phyloP scores from a whole-genome alignment of 805 yeast genomes.

The Metschnikowia santaceciliae region DNA sequence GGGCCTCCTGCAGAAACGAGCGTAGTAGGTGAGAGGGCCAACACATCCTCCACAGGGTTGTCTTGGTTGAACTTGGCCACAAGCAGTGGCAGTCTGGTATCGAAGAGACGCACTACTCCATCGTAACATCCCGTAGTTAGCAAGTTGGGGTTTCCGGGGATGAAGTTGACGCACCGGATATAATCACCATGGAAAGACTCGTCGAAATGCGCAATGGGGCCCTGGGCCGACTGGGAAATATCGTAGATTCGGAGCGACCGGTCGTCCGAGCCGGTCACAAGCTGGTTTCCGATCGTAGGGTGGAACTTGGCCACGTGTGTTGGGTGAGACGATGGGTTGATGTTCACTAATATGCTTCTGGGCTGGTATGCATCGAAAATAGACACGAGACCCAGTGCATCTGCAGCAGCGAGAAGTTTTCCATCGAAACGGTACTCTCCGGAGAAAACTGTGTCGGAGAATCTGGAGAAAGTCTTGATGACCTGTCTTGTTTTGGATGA shows the following conservation, averaged over 20 bases:
- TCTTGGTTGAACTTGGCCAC: slow-evolving; percentile 63
- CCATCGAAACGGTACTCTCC: slow-evolving; percentile 94
- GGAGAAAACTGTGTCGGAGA: slow-evolving; percentile 86
- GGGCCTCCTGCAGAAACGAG: slow-evolving; percentile 80
- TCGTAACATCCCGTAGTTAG: slow-evolving; percentile 95
- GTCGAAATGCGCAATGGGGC: slow-evolving; percentile 64
- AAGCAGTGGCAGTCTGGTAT: slow-evolving; percentile 61
- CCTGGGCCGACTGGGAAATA: slow-evolving; percentile 62
- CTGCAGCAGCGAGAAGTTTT: slow-evolving; percentile 87
- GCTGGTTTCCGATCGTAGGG: slow-evolving; percentile 65
- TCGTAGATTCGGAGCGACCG: slow-evolving; percentile 84
- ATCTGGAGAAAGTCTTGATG: slow-evolving; percentile 75
- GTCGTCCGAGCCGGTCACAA: slow-evolving; percentile 90
- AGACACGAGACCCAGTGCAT: slow-evolving; percentile 90
- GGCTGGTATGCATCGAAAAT: slow-evolving; percentile 82
- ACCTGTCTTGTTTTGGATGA: slow-evolving; percentile 94
- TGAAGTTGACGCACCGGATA: slow-evolving; percentile 74
- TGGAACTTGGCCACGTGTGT: slow-evolving; percentile 93
- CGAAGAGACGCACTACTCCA: slow-evolving; percentile 79
- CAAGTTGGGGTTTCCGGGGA: slow-evolving; percentile 71
- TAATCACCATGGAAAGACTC: slow-evolving; percentile 79
- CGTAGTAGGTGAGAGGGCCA: slow-evolving; percentile 71
- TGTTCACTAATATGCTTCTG: slow-evolving; percentile 70
- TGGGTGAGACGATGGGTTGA: slow-evolving; percentile 82
- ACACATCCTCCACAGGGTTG: slow-evolving; percentile 81